Evolutionary conservation across 176 grass and related monocot genomes (phyloP).

Genomic region (maize (Zea mays)): DNA sequence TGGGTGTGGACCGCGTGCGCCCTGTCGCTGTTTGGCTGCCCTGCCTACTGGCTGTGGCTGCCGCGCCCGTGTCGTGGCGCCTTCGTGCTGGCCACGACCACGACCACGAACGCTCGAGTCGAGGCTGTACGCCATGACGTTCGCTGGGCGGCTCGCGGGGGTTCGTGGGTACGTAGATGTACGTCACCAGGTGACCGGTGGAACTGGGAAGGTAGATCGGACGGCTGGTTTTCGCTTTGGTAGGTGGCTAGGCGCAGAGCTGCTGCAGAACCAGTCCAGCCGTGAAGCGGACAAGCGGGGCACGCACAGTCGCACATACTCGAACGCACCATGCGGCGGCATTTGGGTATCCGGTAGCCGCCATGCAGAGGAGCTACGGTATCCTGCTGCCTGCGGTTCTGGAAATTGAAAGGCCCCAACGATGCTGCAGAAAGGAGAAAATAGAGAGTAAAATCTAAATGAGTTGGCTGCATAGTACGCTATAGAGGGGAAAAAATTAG

Average conservation of each 20-base stretch:
- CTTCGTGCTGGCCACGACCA: neutral
- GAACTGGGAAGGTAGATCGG: neutral
- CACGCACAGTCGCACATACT: neutral
- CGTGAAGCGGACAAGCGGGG: neutral
- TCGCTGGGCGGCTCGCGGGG: neutral
- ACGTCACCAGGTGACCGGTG: neutral
- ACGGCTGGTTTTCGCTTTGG: neutral
- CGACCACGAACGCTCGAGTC: neutral
- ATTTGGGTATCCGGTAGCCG: neutral
- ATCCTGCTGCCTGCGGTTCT: no score
- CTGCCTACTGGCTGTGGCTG: neutral
- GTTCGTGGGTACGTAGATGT: neutral
- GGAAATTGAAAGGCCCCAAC: no score
- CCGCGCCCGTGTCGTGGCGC: neutral
- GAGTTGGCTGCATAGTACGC: no score
- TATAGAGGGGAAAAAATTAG: no score
- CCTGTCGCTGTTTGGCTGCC: neutral
- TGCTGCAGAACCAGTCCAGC: neutral
- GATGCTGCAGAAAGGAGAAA: no score
- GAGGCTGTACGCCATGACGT: neutral
- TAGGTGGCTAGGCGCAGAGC: neutral
- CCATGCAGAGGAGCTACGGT: neutral
- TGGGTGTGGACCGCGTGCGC: conserved; percentile 15
- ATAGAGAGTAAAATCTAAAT: no score
- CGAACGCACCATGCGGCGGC: neutral